Percentiles rank a stretch among this genome's conserved stretches.
Conservation (phyloP, 2,329 filamentous ascomycete genomes). For the Chrysoporthe deuterocubensis region DNA sequence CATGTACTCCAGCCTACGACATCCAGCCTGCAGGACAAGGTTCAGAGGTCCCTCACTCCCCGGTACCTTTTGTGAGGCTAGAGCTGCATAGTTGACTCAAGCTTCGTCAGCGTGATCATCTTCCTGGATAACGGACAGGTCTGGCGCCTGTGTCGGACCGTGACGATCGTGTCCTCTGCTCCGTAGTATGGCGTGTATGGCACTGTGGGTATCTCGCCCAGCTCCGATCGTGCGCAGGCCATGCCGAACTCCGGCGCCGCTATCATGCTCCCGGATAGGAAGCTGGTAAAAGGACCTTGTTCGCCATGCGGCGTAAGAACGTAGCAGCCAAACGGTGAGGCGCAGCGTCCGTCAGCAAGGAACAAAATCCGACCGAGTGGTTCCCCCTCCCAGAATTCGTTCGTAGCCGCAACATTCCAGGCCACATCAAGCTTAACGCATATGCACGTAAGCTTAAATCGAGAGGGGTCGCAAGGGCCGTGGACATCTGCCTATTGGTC, state of each 20-base stretch:
- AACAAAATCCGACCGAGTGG: conserved; percentile 25
- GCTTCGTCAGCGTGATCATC: conserved; percentile 25
- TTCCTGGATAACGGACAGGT: background rate
- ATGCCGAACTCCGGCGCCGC: conserved; percentile 15
- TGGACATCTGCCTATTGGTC: conserved; percentile 12
- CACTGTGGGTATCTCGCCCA: background rate
- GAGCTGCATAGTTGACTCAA: conserved; percentile 8
- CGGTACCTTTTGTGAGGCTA: background rate
- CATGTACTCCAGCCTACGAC: conserved; percentile 18
- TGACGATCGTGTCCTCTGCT: background rate
- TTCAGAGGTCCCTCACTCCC: conserved; percentile 1
- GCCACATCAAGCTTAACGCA: conserved; percentile 20
- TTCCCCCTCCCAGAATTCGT: conserved; percentile 1
- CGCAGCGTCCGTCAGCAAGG: conserved; percentile 23
- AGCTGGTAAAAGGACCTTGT: conserved; percentile 13
- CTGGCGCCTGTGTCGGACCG: background rate
- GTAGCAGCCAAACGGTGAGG: background rate
- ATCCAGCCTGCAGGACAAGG: background rate
- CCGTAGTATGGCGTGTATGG: background rate
- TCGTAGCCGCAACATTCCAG: conserved; percentile 4
- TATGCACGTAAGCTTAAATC: conserved; percentile 27
- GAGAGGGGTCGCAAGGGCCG: conserved; percentile 7
- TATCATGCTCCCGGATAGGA: conserved; percentile 18
- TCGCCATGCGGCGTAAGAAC: background rate
- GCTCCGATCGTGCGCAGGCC: background rate